A percentile compares a stretch with the other conserved stretches of the same genome.
Conservation (phyloP, 2,329 filamentous ascomycete genomes). For the Thelonectria olida region DNA sequence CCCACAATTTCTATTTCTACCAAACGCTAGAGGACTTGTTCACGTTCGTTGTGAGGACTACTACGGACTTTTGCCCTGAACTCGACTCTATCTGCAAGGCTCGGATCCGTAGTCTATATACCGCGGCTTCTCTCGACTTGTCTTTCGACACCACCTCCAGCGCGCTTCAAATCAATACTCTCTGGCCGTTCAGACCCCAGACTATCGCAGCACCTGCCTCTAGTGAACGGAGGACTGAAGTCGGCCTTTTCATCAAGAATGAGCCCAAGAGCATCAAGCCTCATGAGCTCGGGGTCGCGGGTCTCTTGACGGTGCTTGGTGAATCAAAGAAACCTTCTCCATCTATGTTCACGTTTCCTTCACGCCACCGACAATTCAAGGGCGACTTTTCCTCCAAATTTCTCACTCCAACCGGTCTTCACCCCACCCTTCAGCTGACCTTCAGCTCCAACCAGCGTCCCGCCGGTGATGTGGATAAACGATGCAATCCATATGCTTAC, state of each 20-base stretch:
- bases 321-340: conserved; percentile 77
- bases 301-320: conserved; percentile 81
- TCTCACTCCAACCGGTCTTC: conserved; percentile 78
- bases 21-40: conserved; percentile 67
- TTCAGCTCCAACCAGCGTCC: conserved; percentile 64
- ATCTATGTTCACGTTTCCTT: conserved; percentile 84
- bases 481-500: conserved; percentile 80
- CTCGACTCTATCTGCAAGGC: conserved; percentile 59
- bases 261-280: conserved; percentile 66
- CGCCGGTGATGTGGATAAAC: conserved; percentile 58
- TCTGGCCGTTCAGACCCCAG: conserved; percentile 64
- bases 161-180: conserved; percentile 69
- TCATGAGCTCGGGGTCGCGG: conserved; percentile 81
- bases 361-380: conserved; percentile 73
- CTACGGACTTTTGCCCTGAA: conserved; percentile 60
- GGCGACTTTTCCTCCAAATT: conserved; percentile 71
- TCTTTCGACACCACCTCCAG: conserved; percentile 77
- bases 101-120: conserved; percentile 53
- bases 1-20: conserved; percentile 75
- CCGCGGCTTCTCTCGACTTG: conserved; percentile 76
- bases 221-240: conserved; percentile 71
- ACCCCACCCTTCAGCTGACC: conserved; percentile 79
- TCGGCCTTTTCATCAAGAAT: conserved; percentile 80
- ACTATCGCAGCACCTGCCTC: conserved; percentile 52
- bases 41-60: conserved; percentile 62